phyloP scores from a whole-genome alignment of 805 yeast species.

The Myxozyma neotropica region DNA sequence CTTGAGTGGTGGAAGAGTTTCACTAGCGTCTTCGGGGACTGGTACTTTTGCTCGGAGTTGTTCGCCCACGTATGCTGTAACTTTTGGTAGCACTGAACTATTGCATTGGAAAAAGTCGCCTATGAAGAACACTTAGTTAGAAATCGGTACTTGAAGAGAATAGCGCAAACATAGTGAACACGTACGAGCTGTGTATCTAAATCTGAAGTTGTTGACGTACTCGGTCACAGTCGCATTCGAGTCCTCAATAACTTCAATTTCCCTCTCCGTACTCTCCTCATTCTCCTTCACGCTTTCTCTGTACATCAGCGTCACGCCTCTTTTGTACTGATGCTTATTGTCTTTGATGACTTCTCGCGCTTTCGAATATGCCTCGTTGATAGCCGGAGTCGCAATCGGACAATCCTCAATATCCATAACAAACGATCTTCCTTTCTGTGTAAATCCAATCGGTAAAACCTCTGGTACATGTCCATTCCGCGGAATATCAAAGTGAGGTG shows the following conservation, averaged over 20 bases:
- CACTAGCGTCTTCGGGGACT: background rate
- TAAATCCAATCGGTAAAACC: constrained; percentile 73
- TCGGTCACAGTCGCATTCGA: constrained; percentile 80
- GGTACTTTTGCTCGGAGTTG: constrained; percentile 55
- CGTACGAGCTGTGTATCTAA: constrained; percentile 82
- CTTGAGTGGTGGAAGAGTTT: constrained; percentile 38
- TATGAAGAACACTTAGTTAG: background rate
- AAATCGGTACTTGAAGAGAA: no score
- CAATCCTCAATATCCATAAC: constrained; percentile 94
- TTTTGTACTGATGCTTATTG: constrained; percentile 55
- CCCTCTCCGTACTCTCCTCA: constrained; percentile 44
- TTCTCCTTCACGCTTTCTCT: constrained; percentile 57
- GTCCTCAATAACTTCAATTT: constrained; percentile 77
- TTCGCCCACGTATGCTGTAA: constrained; percentile 76
- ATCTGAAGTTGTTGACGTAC: constrained; percentile 62
- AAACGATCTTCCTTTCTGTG: constrained; percentile 67
- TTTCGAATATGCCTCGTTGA: constrained; percentile 70
- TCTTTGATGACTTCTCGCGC: constrained; percentile 63
- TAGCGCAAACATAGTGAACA: no score
- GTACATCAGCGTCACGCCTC: constrained; percentile 84
- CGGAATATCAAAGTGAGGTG: constrained; percentile 92
- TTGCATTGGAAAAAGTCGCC: constrained; percentile 91
- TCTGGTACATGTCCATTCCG: constrained; percentile 47
- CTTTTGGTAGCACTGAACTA: constrained; percentile 82
- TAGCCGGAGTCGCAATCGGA: constrained; percentile 77